Evolutionary conservation across 768 basidiomycete genomes (phyloP).

Genomic region (Cyclocybe cylindracea): DNA sequence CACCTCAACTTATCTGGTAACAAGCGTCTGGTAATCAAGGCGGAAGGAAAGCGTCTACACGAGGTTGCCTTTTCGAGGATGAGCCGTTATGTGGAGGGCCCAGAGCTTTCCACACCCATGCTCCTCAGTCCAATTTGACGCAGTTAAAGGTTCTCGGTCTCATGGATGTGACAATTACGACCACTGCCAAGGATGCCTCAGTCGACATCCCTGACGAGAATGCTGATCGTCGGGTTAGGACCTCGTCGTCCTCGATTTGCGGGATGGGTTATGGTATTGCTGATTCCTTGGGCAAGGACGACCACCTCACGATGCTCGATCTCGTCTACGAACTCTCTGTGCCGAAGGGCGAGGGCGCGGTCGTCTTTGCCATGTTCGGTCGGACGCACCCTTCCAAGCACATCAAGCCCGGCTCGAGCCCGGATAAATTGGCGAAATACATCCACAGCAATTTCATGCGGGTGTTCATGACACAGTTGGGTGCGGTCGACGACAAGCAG

Average conservation of each 20-base stretch:
- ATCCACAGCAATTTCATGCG: conserved; percentile 79
- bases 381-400: conserved; percentile 52
- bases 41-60: conserved; percentile 36
- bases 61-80: conserved; percentile 24
- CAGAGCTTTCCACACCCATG: conserved; percentile 23
- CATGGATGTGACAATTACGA: conserved; percentile 92
- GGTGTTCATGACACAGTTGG: conserved; percentile 62
- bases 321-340: conserved; percentile 87
- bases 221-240: conserved; percentile 89
- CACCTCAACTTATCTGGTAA: conserved; percentile 98
- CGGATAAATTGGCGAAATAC: conserved; percentile 77
- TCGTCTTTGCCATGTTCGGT: conserved; percentile 96
- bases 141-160: conserved; percentile 90
- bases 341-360: conserved; percentile 59
- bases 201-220: conserved; percentile 79
- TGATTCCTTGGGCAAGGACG: conserved; percentile 81
- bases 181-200: conserved; percentile 48
- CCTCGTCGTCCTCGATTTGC: conserved; percentile 85
- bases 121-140: conserved; percentile 80
- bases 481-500: conserved; percentile 42
- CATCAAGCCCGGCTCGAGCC: conserved; percentile 46
- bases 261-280: conserved; percentile 96
- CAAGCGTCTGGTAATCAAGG: conserved; percentile 94
- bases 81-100: neutral
- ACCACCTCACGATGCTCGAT: conserved; percentile 87